Percentiles rank a stretch among this genome's conserved stretches.
phyloP scores from a whole-genome alignment of 768 basidiomycete genomes.

The Kwoniella europaea region DNA sequence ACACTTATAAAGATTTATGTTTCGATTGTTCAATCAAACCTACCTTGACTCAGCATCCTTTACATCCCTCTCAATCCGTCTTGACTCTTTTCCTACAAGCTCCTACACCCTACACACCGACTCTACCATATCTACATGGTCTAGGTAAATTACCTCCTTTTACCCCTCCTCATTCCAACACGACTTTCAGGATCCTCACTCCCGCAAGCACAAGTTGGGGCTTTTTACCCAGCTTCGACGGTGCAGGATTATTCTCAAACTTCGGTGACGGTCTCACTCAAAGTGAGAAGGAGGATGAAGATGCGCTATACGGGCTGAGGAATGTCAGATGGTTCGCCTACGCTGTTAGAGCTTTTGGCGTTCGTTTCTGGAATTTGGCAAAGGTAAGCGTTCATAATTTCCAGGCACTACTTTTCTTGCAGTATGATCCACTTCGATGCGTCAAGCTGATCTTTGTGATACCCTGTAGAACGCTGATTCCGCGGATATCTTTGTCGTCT shows the following conservation, averaged over 20 bases:
- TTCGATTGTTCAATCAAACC: conserved; percentile 45
- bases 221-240: conserved; percentile 46
- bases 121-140: conserved; percentile 64
- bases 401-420: neutral
- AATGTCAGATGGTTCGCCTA: conserved; percentile 88
- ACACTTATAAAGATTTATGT: conserved; percentile 51
- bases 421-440: neutral
- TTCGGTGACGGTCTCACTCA: conserved; percentile 58
- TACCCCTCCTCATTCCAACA: conserved; percentile 29
- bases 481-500: conserved; percentile 90
- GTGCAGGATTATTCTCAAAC: conserved; percentile 45
- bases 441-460: neutral
- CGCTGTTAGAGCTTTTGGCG: conserved; percentile 72
- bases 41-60: conserved; percentile 38
- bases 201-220: conserved; percentile 43
- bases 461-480: conserved; percentile 80
- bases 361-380: conserved; percentile 83
- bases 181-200: conserved; percentile 41
- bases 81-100: conserved; percentile 49
- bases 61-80: conserved; percentile 43
- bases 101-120: conserved; percentile 45
- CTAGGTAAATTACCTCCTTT: conserved; percentile 39
- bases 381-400: conserved; percentile 63
- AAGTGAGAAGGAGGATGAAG: conserved; percentile 65
- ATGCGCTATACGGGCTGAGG: conserved; percentile 73